Percentiles rank a stretch among this genome's conserved stretches.
phyloP scores from a whole-genome alignment of 169 alveolate genomes.

The Eimeria tenella region DNA sequence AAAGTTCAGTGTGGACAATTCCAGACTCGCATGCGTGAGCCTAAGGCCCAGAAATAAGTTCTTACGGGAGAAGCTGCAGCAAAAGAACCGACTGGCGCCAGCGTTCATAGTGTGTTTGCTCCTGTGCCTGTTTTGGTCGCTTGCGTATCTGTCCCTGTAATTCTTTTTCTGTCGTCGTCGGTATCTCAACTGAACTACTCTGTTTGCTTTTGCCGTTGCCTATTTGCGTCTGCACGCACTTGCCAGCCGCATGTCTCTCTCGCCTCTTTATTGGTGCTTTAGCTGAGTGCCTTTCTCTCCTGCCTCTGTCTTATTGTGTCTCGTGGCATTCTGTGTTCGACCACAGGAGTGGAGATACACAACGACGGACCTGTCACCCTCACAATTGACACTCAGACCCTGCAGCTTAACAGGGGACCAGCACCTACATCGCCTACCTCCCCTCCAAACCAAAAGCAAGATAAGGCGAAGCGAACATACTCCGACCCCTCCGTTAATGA shows the following conservation, averaged over 20 bases:
- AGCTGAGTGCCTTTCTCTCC: background rate
- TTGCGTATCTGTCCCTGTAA: too few relatives aligned
- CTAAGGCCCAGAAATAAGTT: background rate
- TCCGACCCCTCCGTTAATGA: background rate
- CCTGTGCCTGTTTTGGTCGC: too few relatives aligned
- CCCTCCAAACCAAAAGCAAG: background rate
- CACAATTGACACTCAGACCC: conserved; percentile 25
- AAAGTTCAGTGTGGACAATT: conserved; percentile 56
- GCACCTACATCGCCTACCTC: background rate
- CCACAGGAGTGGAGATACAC: conserved; percentile 32
- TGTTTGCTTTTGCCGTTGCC: too few relatives aligned
- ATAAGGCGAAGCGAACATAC: background rate
- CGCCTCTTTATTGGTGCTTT: too few relatives aligned
- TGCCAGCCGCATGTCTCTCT: too few relatives aligned
- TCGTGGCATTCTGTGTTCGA: background rate
- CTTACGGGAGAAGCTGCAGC: background rate
- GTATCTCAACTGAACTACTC: too few relatives aligned
- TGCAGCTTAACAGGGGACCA: conserved; percentile 31
- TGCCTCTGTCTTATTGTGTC: background rate
- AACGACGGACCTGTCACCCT: conserved; percentile 56
- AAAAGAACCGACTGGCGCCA: background rate
- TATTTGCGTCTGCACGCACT: too few relatives aligned
- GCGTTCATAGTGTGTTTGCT: too few relatives aligned
- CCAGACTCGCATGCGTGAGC: conserved; percentile 63
- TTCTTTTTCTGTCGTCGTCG: too few relatives aligned